Evolutionary conservation across 495 filamentous ascomycete species (phyloP), one percentile per base, ranked within the genome.

Genomic region (Hapsidospora chrysogenum): DNA sequence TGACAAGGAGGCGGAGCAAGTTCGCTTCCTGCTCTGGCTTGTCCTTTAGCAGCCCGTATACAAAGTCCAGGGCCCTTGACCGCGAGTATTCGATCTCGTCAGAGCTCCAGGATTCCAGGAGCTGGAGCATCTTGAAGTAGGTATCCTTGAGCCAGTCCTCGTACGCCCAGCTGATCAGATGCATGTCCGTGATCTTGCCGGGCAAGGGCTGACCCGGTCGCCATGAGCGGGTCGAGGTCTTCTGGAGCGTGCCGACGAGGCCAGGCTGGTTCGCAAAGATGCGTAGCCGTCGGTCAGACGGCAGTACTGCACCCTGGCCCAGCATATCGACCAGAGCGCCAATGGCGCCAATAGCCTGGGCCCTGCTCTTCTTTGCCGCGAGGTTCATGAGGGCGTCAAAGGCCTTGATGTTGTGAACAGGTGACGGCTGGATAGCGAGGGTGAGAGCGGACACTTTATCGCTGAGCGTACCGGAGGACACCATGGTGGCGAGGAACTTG

Each of bases 1-100:
- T 95, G 27, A 95, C 83, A 33, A 97, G 52, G 23, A 97, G 61
- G 28, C 92, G 71, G 31, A 97, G 63, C 28, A 97, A 63, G 50
- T 97, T 97, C 22, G 85, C 77, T 54, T 97, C 89, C 50, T 97
- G 92, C 53, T 97, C 89, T 1, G 89, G 89, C 56, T 95, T 97
- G 54, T 89, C 85, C 51, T 79, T 84, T 20, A 97, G 65, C 10
- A 97, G 63, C 42, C 89, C 84, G 47, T 70, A 94, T 20, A 94
- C 77, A 35, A 87, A 87, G 33, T 80, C 85, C 11, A 96, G 61
- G 10, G 87, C 80, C 38, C 83, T 74, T 14, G 74, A 76, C 37
- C 87, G 70, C 11, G 92, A 80, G 53, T 85, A 94, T 46, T 85
- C 82, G 27, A 97, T 77, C 56, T 95, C 86, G 46, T 97, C 89